Evolutionary conservation across 2,329 filamentous ascomycete species (phyloP).

Genomic region (Talaromyces rugulosus): DNA sequence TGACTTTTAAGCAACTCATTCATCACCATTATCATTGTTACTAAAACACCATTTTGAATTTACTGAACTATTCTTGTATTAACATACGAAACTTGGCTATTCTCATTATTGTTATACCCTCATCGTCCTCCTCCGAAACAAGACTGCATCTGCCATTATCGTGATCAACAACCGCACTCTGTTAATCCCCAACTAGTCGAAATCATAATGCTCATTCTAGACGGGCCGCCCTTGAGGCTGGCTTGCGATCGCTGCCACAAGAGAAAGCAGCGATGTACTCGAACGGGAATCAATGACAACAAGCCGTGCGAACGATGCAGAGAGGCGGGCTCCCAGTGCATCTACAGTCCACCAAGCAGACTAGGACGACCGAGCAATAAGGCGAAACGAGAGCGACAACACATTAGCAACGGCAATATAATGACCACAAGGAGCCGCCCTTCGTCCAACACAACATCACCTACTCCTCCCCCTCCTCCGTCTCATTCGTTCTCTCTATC

Average conservation of each 20-base stretch:
- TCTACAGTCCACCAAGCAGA: conserved; percentile 7
- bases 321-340: conserved; percentile 6
- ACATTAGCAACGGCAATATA: not conserved
- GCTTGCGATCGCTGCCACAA: conserved; percentile 10
- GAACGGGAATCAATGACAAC: not conserved
- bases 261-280: conserved; percentile 8
- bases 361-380: conserved; percentile 5
- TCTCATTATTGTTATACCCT: not conserved
- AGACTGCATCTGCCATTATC: not conserved
- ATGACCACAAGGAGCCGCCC: not conserved
- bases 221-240: not conserved
- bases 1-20: not conserved
- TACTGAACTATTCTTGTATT: not conserved
- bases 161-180: not conserved
- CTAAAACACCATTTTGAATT: not conserved
- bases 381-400: not conserved
- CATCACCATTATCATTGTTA: not conserved
- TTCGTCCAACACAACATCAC: not conserved
- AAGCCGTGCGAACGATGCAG: conserved; percentile 1
- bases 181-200: not conserved
- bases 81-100: not conserved
- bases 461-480: not conserved
- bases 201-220: not conserved
- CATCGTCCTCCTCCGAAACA: not conserved
- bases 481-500: not conserved